phyloP scores from a whole-genome alignment of 2,329 filamentous ascomycete species.

The Trichoderma gracile region DNA sequence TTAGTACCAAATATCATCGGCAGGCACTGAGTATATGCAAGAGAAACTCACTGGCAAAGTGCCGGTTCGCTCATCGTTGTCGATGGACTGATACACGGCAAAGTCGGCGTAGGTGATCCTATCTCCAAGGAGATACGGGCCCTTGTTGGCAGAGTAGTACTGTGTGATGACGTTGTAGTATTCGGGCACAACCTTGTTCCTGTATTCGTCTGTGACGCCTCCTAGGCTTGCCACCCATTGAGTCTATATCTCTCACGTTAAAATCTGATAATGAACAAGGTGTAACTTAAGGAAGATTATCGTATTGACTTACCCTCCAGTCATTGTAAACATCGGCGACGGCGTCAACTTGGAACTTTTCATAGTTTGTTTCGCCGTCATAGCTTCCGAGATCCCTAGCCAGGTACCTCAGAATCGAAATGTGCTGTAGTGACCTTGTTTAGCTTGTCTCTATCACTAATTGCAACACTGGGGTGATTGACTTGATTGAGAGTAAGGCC shows the following conservation, averaged over 20 bases:
- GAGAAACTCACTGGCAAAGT: slow-evolving; percentile 40
- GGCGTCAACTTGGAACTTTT: slow-evolving; percentile 42
- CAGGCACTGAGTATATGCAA: background rate
- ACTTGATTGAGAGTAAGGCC: slow-evolving; percentile 33
- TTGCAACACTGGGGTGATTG: background rate
- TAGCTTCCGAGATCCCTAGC: slow-evolving; percentile 39
- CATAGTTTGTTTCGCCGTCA: slow-evolving; percentile 40
- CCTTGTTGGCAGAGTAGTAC: slow-evolving; percentile 36
- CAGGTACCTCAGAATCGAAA: slow-evolving; percentile 40
- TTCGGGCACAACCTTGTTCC: slow-evolving; percentile 33
- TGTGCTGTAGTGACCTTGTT: slow-evolving; percentile 1
- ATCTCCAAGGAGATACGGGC: slow-evolving; percentile 42
- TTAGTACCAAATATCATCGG: too few relatives aligned
- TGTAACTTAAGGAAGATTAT: too few relatives aligned
- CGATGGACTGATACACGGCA: slow-evolving; percentile 41
- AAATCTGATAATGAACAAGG: background rate
- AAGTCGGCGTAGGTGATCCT: slow-evolving; percentile 43
- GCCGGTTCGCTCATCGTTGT: slow-evolving; percentile 40
- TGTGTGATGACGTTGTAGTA: slow-evolving; percentile 37
- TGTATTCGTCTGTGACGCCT: slow-evolving; percentile 36
- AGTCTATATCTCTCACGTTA: slow-evolving; percentile 19
- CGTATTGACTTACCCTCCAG: slow-evolving; percentile 39
- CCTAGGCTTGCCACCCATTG: slow-evolving; percentile 36
- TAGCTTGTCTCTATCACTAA: slow-evolving; percentile 28
- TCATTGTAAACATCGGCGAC: slow-evolving; percentile 44